Evolutionary conservation across 2,329 filamentous ascomycete species (phyloP).

Genomic region (Alternaria incomplexa): DNA sequence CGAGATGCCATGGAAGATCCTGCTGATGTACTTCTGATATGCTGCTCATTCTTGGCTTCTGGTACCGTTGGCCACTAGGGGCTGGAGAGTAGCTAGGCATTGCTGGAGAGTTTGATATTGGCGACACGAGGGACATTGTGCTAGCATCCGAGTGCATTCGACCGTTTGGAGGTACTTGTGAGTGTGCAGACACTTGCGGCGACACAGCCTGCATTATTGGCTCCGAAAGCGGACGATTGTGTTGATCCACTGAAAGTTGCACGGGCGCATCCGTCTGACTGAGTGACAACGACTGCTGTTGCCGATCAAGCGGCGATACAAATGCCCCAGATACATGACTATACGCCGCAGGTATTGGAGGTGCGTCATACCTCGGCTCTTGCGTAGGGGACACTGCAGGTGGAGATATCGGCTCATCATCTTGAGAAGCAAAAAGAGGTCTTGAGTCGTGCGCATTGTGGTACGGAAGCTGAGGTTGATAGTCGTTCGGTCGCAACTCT

Average conservation of each 20-base stretch:
- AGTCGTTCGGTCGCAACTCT: slow-evolving; percentile 9
- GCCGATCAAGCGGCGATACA: slow-evolving; percentile 28
- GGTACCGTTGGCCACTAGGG: slow-evolving; percentile 23
- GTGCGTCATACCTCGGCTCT: slow-evolving; percentile 45
- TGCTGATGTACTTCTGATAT: slow-evolving; percentile 40
- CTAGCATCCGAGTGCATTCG: slow-evolving; percentile 38
- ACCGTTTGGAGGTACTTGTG: slow-evolving; percentile 26
- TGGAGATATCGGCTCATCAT: slow-evolving; percentile 20
- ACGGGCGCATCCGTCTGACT: slow-evolving; percentile 12
- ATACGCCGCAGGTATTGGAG: slow-evolving; percentile 46
- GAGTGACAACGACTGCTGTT: slow-evolving; percentile 19
- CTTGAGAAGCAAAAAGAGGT: slow-evolving; percentile 11
- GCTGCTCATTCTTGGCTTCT: slow-evolving; percentile 44
- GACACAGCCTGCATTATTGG: slow-evolving; percentile 39
- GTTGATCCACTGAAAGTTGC: slow-evolving; percentile 14
- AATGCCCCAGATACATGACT: slow-evolving; percentile 41
- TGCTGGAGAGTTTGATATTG: slow-evolving; percentile 34
- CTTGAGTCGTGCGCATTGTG: slow-evolving; percentile 31
- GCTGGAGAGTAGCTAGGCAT: slow-evolving; percentile 13
- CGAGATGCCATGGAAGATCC: slow-evolving; percentile 43
- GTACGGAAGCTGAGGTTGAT: slow-evolving; percentile 11
- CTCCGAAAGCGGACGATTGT: slow-evolving; percentile 34
- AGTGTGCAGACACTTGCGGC: slow-evolving; percentile 42
- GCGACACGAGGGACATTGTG: slow-evolving; percentile 39
- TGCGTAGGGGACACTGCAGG: slow-evolving; percentile 25